These are phyloP conservation scores for Mucor ambiguus DNA, from an alignment of 371 early-diverging fungal genomes.

Conservation along the genomic window DNA sequence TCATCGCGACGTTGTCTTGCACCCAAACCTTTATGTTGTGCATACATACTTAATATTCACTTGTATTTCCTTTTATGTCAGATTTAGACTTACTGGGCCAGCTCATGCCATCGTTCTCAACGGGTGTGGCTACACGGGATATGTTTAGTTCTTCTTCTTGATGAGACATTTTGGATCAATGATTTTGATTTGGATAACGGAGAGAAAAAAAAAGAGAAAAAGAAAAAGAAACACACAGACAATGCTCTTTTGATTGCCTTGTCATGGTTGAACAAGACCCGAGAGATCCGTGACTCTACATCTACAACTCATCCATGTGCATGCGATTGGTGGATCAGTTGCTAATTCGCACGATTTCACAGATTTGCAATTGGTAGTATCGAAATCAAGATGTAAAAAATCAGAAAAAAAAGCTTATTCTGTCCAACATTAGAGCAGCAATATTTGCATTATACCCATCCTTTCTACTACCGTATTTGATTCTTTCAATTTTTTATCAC, in stretches of 20 bases:
- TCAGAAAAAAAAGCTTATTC: background rate
- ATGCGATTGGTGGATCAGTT: background rate
- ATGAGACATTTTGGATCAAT: background rate
- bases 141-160: constrained; percentile 11
- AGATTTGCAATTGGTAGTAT: constrained; percentile 1
- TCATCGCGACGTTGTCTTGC: constrained; percentile 81
- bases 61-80: background rate
- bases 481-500: background rate
- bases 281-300: constrained; percentile 21
- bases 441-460: background rate
- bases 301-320: constrained; percentile 1
- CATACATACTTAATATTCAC: background rate
- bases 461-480: background rate
- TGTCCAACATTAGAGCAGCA: background rate
- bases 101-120: constrained; percentile 50
- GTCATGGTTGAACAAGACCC: background rate
- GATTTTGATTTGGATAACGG: background rate
- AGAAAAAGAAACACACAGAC: constrained; percentile 11
- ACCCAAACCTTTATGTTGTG: constrained; percentile 58
- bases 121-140: constrained; percentile 36
- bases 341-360: constrained; percentile 1
- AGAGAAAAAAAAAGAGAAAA: constrained; percentile 14
- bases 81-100: constrained; percentile 50
- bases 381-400: constrained; percentile 4
- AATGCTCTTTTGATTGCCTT: constrained; percentile 1